A percentile compares a stretch with the other conserved stretches of the same genome.
Conservation (phyloP, 1,284 basidiomycete genomes). For the Tilletia horrida region DNA sequence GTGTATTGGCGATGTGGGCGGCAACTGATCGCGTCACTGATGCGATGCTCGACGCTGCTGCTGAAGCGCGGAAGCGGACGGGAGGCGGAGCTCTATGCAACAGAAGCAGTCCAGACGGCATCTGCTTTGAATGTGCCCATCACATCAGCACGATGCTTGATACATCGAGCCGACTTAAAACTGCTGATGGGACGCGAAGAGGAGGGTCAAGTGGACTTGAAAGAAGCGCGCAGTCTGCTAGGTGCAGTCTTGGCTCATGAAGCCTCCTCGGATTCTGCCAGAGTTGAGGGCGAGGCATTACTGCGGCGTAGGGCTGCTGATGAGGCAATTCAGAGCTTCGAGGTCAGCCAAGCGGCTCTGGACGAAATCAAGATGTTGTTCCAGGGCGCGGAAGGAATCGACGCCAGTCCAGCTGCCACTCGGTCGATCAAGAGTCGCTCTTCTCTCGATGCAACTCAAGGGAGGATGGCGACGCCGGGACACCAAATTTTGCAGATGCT, state of each 20-base stretch:
- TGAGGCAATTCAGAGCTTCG: constrained; percentile 33
- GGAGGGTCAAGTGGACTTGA: constrained; percentile 36
- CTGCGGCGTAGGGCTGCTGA: constrained; percentile 28
- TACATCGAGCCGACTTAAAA: constrained; percentile 36
- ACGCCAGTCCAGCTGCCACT: constrained; percentile 18
- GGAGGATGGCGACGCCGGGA: constrained; percentile 19
- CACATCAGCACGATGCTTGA: constrained; percentile 30
- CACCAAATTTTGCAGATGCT: constrained; percentile 22
- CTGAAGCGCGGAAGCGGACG: constrained; percentile 42
- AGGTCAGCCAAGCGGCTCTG: constrained; percentile 32
- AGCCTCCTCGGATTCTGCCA: constrained; percentile 27
- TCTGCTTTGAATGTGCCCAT: constrained; percentile 28
- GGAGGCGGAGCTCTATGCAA: constrained; percentile 44
- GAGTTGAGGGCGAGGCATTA: constrained; percentile 38
- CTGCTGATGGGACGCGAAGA: constrained; percentile 29
- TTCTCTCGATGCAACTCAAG: constrained; percentile 15
- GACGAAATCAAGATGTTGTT: constrained; percentile 30
- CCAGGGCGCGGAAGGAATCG: constrained; percentile 26
- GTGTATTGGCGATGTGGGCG: constrained; percentile 20
- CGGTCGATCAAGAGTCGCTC: constrained; percentile 23
- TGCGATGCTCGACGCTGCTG: constrained; percentile 25
- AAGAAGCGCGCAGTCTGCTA: constrained; percentile 30
- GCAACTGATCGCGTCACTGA: constrained; percentile 1
- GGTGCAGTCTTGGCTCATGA: constrained; percentile 33
- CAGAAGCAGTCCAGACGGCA: constrained; percentile 42